Evolutionary conservation across 2,329 filamentous ascomycete species (phyloP).

Genomic region (Waltergamsia citrina): DNA sequence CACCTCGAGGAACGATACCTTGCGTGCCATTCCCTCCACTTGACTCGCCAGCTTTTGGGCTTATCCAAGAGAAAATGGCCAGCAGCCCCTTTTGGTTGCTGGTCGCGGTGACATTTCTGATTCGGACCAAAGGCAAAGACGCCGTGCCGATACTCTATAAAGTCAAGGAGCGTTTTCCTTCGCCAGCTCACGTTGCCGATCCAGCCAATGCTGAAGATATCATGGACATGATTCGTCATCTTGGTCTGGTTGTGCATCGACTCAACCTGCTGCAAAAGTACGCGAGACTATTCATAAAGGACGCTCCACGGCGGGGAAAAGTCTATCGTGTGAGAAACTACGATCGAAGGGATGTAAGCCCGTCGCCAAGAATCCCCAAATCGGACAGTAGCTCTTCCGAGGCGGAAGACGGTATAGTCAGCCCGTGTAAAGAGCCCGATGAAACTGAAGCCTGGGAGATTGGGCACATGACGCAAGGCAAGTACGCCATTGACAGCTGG

Average conservation of each 20-base stretch:
- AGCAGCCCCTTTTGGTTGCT: conserved; percentile 71
- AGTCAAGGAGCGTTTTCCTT: conserved; percentile 60
- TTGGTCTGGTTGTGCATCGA: conserved; percentile 63
- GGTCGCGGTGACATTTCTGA: conserved; percentile 76
- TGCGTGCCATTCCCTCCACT: conserved; percentile 60
- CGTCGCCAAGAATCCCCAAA: too few relatives aligned
- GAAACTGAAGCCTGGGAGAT: conserved; percentile 62
- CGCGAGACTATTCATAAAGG: conserved; percentile 56
- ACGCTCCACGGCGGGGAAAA: conserved; percentile 49
- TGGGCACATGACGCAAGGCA: conserved; percentile 71
- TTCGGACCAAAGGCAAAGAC: conserved; percentile 63
- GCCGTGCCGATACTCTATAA: conserved; percentile 69
- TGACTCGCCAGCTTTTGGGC: conserved; percentile 54
- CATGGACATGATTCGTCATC: conserved; percentile 51
- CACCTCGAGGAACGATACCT: conserved; percentile 36
- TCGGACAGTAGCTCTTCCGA: neutral
- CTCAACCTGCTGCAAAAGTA: conserved; percentile 60
- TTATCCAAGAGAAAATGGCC: conserved; percentile 75
- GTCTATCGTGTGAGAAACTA: conserved; percentile 45
- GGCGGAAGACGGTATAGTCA: too few relatives aligned
- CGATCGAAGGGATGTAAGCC: conserved; percentile 21
- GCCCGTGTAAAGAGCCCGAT: too few relatives aligned
- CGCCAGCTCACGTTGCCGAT: conserved; percentile 49
- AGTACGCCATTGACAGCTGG: conserved; percentile 84
- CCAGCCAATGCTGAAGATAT: conserved; percentile 42